Evolutionary conservation across 1,139 yeast species (phyloP), one percentile per base, ranked within the genome.

Genomic region (Yamadazyma sp.): DNA sequence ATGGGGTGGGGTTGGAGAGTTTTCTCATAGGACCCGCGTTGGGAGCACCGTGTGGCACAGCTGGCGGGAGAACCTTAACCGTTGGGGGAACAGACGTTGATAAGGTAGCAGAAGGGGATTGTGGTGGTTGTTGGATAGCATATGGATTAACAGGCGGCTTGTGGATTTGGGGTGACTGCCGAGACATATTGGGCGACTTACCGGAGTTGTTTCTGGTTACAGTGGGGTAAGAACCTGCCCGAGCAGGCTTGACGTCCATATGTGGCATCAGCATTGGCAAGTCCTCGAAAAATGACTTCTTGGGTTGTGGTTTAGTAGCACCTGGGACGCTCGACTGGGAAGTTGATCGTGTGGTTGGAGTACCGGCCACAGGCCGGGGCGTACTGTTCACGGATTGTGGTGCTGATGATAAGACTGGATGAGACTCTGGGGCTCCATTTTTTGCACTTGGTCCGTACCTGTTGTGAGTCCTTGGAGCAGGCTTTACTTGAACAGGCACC

Each of bases 201-300:
- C 30, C 31, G 7, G 26, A n/a, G 18, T 17, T 27, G 16, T 38
- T 24, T 10, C 42, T 22, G 2, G 33, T 21, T 5, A 38, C 6
- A 3, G 29, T 21, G 3, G 51, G 51, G 20, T 48, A 47, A 6
- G 35, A 17, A 11, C 60, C 62, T 6, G 61, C 57, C 40, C 72
- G 52, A 3, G 67, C 64, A 4, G 70, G 56, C 11, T 52, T 54
- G 13, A 55, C 52, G 8, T 40, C 34, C 5, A 47, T 46, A 8
- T 8, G 29, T 4, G 67, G 66, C 35, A 57, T 45, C 3, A 54
- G 44, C 21, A 65, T 56, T 2, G 76, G 86, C 30, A 77, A 58
- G 40, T 80, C 85, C 44, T 76, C 82, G 51, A 76, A 80, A 50
- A 80, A 80, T 3, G 74, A 61, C 39, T 72, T 70, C 40, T 53